Evolutionary conservation across 1,284 basidiomycete species (phyloP), one percentile per base, ranked within the genome.

Genomic region (Ganoderma resinaceum): DNA sequence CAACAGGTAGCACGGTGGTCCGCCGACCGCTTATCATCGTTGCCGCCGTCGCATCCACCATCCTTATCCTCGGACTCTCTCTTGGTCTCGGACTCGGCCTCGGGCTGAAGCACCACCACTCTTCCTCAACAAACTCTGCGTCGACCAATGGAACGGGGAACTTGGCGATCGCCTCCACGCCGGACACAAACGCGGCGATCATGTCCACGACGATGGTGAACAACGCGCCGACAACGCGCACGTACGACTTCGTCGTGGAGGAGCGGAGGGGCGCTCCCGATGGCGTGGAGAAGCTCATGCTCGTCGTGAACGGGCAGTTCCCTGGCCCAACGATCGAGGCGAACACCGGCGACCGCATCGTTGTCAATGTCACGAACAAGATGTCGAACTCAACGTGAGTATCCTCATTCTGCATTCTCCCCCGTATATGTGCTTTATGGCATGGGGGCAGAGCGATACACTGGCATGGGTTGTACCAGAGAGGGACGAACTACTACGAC

Each of bases 251-350:
- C 70, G 78, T 78, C 2, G 71, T 83, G 4, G 73, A 76, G 6
- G 66, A 76, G 63, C 75, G 78, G 0, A 65, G 69, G 16, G 79
- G 80, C 4, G 77, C 81, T 0, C 82, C 82, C 0, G 83, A 82
- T 57, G 84, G 80, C 1, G 75, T 82, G 9, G 70, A 73, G 33
- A 81, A 81, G 65, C 70, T 73, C 0, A 83, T 85, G 81, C 73
- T 85, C 6, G 82, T 84, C 6, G 82, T 87, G 26, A 87, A 87
- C 62, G 84, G 82, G 3, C 78, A 80, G 66, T 83, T 75, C 59
- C 85, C 86, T 0, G 86, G 85, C 2, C 86, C 86, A 0, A 79
- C 83, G 7, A 82, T 87, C 63, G 82, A 86, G 68, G 84, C 80
- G 1, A 86, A 86, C 73, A 76, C 81, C 43, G 83, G 81, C 38